Evolutionary conservation across 2,329 filamentous ascomycete genomes (phyloP), one percentile per base, ranked within the genome.

Genomic region (Xylaria sp.): DNA sequence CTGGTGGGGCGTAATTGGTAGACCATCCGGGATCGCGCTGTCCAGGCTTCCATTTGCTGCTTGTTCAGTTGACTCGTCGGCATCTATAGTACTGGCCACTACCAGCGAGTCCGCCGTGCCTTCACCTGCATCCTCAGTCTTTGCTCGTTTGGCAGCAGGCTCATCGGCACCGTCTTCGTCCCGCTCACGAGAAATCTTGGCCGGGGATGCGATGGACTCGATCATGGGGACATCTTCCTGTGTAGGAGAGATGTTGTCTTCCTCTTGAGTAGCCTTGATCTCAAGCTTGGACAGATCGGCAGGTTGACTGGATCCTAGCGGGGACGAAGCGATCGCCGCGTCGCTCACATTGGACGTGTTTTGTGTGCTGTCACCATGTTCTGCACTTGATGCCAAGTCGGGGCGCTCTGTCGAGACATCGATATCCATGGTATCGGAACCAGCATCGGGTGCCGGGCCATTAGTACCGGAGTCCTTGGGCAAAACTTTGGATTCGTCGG

Each of bases 141-240:
- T 95, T 44, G 92, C 89, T 31, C 94, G 90, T 83, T 97, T 97
- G 0, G 93, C 88, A 17, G 88, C 88, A 62, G 91, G 93, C 71
- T 93, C 88, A 11, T 84, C 83, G 15, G 82, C 82, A 0, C 83
- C 83, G 71, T 97, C 93, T 4, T 93, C 90, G 67, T 97, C 93
- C 15, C 94, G 90, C 73, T 90, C 91, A 11, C 93, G 89, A 1
- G 93, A 85, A 13, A 91, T 77, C 80, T 94, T 95, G 4, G 59
- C 42, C 17, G 74, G 74, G 0, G 77, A 73, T 65, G 71, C 58
- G 36, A 75, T 65, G 33, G 71, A 69, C n/a, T 76, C 76, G 10
- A 69, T 59, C 73, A 74, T 74, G 9, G 71, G 56, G 40, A 63
- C 74, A 60, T 78, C 77, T 48, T 61, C 64, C 56, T 74, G 72